Percentiles rank a stretch among this genome's conserved stretches.
These are phyloP conservation scores for Alnus glutinosa DNA, from an alignment of 306 rosid species.

Conservation along the genomic window DNA sequence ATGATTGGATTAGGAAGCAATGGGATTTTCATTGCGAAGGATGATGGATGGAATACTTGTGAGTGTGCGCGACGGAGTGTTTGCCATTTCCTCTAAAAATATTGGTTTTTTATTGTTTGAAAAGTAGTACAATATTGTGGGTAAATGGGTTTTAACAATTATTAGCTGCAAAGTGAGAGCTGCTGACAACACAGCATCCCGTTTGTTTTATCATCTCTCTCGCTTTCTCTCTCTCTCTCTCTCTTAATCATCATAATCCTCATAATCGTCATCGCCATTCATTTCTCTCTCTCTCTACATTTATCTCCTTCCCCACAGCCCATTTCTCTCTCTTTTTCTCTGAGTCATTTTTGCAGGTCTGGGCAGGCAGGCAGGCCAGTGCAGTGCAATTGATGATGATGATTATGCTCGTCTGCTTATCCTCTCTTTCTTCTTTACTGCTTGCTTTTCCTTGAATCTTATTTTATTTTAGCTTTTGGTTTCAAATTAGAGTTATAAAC, in stretches of 20 bases:
- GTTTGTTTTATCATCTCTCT: constrained; percentile 17
- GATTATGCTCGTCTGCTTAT: constrained; percentile 18
- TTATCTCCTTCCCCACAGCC: constrained; percentile 35
- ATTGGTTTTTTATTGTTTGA: background rate
- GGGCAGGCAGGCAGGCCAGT: constrained; percentile 8
- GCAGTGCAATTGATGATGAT: constrained; percentile 30
- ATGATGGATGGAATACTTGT: constrained; percentile 10
- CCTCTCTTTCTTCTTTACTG: constrained; percentile 12
- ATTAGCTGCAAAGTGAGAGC: constrained; percentile 50
- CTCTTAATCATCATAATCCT: constrained; percentile 41
- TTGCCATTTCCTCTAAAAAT: background rate
- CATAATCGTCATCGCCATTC: constrained; percentile 41
- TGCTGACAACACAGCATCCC: constrained; percentile 46
- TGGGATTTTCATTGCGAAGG: background rate
- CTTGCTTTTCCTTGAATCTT: background rate
- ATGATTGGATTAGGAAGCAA: background rate
- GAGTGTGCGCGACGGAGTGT: constrained; percentile 2
- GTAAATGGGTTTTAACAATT: constrained; percentile 31
- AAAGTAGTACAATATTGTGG: background rate
- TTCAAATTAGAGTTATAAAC: background rate
- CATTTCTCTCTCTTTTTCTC: constrained; percentile 23
- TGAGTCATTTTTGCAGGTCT: constrained; percentile 10
- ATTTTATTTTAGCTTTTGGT: background rate
- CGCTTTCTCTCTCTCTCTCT: constrained; percentile 27
- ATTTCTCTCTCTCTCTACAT: constrained; percentile 33